phyloP scores from a whole-genome alignment of 306 rosid genomes.

The Adenanthera pavonina region DNA sequence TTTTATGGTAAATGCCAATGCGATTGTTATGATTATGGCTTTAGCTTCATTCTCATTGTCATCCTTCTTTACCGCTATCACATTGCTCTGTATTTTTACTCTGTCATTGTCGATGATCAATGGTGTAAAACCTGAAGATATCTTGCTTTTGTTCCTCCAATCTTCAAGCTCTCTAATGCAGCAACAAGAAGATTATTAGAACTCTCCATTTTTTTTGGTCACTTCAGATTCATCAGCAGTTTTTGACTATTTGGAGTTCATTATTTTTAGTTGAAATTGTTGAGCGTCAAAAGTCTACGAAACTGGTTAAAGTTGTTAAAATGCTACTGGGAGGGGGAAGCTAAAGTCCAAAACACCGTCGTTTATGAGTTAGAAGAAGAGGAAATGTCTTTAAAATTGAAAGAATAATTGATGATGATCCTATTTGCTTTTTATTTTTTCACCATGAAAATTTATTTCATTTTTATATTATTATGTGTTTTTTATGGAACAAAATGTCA shows the following conservation, averaged over 20 bases:
- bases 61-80: not conserved
- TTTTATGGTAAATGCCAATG: conserved; percentile 12
- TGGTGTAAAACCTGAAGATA: not conserved
- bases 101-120: not conserved
- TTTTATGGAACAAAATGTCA: not conserved
- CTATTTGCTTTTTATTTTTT: not conserved
- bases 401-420: not conserved
- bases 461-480: not conserved
- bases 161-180: not conserved
- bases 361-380: not conserved
- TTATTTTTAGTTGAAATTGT: not conserved
- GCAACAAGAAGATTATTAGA: not conserved
- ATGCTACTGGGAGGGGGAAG: conserved; percentile 17
- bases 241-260: not conserved
- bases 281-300: not conserved
- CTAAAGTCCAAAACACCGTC: not conserved
- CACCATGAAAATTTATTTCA: not conserved
- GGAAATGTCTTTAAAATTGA: not conserved
- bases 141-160: not conserved
- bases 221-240: not conserved
- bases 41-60: not conserved
- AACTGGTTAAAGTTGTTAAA: not conserved
- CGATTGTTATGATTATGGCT: not conserved
- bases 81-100: not conserved
- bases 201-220: not conserved